Percentiles rank a stretch among this genome's conserved stretches.
These are phyloP conservation scores for Mycena indigotica DNA, from an alignment of 768 basidiomycete genomes.

Conservation along the genomic window DNA sequence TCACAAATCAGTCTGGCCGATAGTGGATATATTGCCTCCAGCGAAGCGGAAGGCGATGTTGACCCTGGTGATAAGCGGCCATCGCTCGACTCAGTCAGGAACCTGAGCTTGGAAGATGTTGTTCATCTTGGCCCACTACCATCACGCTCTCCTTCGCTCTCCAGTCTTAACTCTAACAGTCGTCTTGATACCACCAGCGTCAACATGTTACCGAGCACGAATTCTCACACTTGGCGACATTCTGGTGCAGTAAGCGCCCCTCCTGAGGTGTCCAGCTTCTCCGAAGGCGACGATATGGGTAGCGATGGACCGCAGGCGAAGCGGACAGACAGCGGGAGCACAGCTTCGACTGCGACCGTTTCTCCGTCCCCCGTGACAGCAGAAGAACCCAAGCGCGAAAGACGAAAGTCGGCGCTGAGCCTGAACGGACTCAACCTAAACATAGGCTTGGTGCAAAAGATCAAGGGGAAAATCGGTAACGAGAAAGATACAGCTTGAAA, in stretches of 20 bases:
- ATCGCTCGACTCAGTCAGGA: neutral
- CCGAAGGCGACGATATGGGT: too few relatives aligned
- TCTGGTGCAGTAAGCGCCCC: too few relatives aligned
- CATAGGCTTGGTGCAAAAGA: neutral
- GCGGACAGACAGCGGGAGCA: neutral
- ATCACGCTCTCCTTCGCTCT: too few relatives aligned
- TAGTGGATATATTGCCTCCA: conserved; percentile 11
- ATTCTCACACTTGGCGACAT: too few relatives aligned
- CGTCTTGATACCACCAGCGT: too few relatives aligned
- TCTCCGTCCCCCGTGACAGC: neutral
- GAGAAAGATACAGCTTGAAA: too few relatives aligned
- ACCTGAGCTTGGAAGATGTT: neutral
- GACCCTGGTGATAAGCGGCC: neutral
- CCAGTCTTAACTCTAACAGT: too few relatives aligned
- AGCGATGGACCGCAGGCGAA: neutral
- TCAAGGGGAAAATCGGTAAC: neutral
- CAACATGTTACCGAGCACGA: too few relatives aligned
- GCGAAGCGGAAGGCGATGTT: conserved; percentile 1
- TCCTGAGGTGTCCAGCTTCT: too few relatives aligned
- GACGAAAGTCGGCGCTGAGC: neutral
- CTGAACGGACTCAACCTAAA: neutral
- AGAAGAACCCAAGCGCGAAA: neutral
- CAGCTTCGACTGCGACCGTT: neutral
- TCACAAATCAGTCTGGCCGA: neutral
- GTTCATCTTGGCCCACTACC: neutral